Base-by-base conservation (phyloP, 2,329 filamentous ascomycete species). In the Myriangium duriaei region DNA sequence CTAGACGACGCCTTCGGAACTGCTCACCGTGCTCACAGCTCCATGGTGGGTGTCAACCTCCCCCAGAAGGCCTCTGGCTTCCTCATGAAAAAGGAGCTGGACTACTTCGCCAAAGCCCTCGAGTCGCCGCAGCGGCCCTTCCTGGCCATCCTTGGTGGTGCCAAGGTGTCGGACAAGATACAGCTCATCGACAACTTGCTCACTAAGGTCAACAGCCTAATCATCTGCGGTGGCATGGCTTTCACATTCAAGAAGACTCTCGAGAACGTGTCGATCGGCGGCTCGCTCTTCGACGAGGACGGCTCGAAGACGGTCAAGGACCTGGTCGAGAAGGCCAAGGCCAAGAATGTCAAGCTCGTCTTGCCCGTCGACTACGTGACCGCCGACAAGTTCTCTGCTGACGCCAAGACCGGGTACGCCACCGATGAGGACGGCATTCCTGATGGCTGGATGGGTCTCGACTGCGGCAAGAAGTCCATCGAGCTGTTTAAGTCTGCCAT, bases 221-320 rank as follows among this genome's bases (percentile, higher is more conserved):
- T 98, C 65, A 81, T 98, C 66, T 94, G 88, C 62, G 91, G 91
- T 59, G 91, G 77, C 54, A 98, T 98, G 91, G 87, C 91, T 46
- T 98, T 96, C 71, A 98, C 91, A 53, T 98, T 98, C 76, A 96
- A 96, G 76, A 98, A 98, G 76, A 88, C 85, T n/a, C 74, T 96
- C 41, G 76, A 95, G 66, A 71, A 74, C 59, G 79, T 96, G 56
- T 74, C 79, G 63, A 98, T 98, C 50, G 91, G 91, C 45, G 78
- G 78, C 69, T 91, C 69, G 37, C 74, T 98, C 54, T 98, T 93
- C 60, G 91, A 98, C 54, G 84, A 95, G 70, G 80, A 80, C 37
- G 91, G 91, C 51, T 74, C 81, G 71, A 85, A 95, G 77, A 95
- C 83, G 30, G 88, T 96, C 42, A 76, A 72, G 45, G 70, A 82